Evolutionary conservation across 2,329 filamentous ascomycete genomes (phyloP), one percentile per base, ranked within the genome.

Genomic region (Ascosphaera pollenicola): DNA sequence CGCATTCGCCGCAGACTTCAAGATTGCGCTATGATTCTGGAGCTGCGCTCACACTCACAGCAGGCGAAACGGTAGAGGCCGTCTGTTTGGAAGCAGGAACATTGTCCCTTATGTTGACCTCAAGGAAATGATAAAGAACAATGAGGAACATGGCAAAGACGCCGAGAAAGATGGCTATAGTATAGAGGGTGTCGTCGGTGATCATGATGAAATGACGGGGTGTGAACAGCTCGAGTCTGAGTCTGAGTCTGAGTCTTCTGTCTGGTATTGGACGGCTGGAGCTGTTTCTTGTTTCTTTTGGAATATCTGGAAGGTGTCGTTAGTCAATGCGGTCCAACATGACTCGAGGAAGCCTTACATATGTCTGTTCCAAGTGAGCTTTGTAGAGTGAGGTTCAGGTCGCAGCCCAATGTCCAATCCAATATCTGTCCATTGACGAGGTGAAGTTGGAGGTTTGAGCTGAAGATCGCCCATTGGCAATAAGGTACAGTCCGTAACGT

Each of bases 51-150:
- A 15, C 30, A 15, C 11, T n/a, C 30, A 15, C n/a, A 32, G 30
- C n/a, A 15, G 30, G n/a, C 4, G 30, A 13, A 13, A 32, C 30
- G 6, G 30, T 15, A 4, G 30, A 15, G 6, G 30, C n/a, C 11
- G 30, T 13, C 30, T 32, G 10, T n/a, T 32, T 32, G n/a, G 11
- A n/a, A 32, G 30, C 30, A 32, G 30, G 30, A n/a, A n/a, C 11
- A n/a, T 36, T 15, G 15, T 76, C 69, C 47, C 69, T 66, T n/a
- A 82, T 73, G 54, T 98, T 95, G 64, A 93, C 72, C 58, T 95
- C 87, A 51, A 98, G 75, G 63, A 91, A 95, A 60, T 95, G 84
- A 62, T 98, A 95, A 19, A 92, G 62, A 21, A 98, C 75, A 47
- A 95, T 94, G 44, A 98, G 69, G 35, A 94, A 66, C 81, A 95